A percentile compares a stretch with the other conserved stretches of the same genome.
phyloP scores from a whole-genome alignment of 805 yeast genomes.

The Ascoidea tarda region DNA sequence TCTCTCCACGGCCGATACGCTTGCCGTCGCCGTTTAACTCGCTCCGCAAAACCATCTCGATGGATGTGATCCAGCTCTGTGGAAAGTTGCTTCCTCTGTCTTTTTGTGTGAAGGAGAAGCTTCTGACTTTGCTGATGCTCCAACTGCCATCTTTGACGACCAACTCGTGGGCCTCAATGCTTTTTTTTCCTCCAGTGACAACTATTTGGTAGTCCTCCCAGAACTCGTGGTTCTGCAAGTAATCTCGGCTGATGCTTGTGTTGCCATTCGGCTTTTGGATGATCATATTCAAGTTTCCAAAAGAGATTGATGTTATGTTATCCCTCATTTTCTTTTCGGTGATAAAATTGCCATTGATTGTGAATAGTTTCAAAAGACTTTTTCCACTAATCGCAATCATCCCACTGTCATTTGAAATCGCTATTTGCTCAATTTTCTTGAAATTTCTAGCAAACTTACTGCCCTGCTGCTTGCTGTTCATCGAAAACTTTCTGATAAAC shows the following conservation, averaged over 20 bases:
- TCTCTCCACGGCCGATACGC: slow-evolving; percentile 23
- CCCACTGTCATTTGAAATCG: slow-evolving; percentile 44
- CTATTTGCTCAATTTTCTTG: slow-evolving; percentile 17
- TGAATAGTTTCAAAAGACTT: slow-evolving; percentile 23
- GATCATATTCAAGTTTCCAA: slow-evolving; percentile 14
- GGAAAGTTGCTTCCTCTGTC: slow-evolving; percentile 6
- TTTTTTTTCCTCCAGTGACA: slow-evolving; percentile 22
- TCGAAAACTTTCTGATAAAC: slow-evolving; percentile 25
- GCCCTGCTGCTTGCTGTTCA: background rate
- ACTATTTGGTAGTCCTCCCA: slow-evolving; percentile 24
- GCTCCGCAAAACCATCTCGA: slow-evolving; percentile 20
- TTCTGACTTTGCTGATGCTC: slow-evolving; percentile 13
- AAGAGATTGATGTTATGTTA: slow-evolving; percentile 9
- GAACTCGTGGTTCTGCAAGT: slow-evolving; percentile 20
- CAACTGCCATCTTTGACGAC: slow-evolving; percentile 18
- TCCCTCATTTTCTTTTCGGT: slow-evolving; percentile 11
- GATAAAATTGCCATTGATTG: slow-evolving; percentile 36
- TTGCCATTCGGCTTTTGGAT: slow-evolving; percentile 17
- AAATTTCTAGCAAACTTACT: slow-evolving; percentile 1
- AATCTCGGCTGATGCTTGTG: slow-evolving; percentile 13
- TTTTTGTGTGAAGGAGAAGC: slow-evolving; percentile 13
- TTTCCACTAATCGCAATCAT: slow-evolving; percentile 26
- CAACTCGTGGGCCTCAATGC: slow-evolving; percentile 11
- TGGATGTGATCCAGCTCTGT: slow-evolving; percentile 16
- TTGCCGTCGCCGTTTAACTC: slow-evolving; percentile 21